Percentiles rank a stretch among this genome's conserved stretches.
These are phyloP conservation scores for Solanum hybrid DNA, from an alignment of 305 asterid species.

Conservation along the genomic window DNA sequence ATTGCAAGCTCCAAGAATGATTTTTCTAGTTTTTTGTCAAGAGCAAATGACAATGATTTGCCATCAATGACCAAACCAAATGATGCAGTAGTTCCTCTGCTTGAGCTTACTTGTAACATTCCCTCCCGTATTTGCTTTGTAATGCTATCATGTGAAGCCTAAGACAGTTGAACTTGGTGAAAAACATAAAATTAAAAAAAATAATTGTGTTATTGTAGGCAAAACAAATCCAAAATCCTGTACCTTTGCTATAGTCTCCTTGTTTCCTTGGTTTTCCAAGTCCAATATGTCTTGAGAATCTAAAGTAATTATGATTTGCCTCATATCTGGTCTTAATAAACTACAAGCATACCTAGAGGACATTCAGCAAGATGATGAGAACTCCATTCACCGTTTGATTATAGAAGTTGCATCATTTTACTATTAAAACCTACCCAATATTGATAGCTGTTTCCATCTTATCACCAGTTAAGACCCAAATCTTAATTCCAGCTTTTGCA, in stretches of 20 bases:
- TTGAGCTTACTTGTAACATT: conserved; percentile 32
- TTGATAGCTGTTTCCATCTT: conserved; percentile 97
- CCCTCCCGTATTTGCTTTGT: conserved; percentile 58
- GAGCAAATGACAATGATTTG: conserved; percentile 57
- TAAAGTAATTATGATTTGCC: conserved; percentile 66
- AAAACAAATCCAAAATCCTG: conserved; percentile 9
- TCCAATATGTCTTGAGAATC: conserved; percentile 54
- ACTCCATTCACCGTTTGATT: not conserved
- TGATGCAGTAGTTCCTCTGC: conserved; percentile 35
- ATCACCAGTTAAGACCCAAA: conserved; percentile 96
- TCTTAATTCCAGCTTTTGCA: conserved; percentile 66
- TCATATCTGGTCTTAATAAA: conserved; percentile 80
- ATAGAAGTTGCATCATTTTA: not conserved
- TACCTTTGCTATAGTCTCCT: conserved; percentile 66
- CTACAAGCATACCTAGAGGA: conserved; percentile 77
- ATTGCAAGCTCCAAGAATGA: conserved; percentile 72
- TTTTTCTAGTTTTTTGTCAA: conserved; percentile 44
- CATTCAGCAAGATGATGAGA: conserved; percentile 1
- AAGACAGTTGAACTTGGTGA: conserved; percentile 13
- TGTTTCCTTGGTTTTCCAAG: conserved; percentile 65
- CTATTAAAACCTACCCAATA: conserved; percentile 48
- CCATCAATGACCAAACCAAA: conserved; percentile 89
- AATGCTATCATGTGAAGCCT: conserved; percentile 71
- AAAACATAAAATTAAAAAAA: not conserved
- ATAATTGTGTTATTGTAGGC: not conserved